Evolutionary conservation across 306 rosid species (phyloP), one percentile per base, ranked within the genome.

Genomic region (Trifolium repens): DNA sequence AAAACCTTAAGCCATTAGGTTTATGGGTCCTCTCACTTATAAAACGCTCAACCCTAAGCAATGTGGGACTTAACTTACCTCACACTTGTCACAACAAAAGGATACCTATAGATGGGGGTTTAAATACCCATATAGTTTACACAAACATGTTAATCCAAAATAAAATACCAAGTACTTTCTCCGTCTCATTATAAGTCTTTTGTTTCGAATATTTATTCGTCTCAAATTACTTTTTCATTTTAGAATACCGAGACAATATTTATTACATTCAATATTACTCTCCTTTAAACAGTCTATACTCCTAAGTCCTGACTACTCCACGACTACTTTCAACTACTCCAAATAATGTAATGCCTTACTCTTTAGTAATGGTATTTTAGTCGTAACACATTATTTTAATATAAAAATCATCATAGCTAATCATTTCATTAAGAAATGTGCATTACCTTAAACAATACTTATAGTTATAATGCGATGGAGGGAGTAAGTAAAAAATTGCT

Each of bases 61-160:
- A 30, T 30, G 34, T 4, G 34, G 5, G 34, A 30, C 34, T 30
- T 30, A 30, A 3, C 34, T 30, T 4, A 30, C 34, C 34, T 3
- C 34, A 30, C 34, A 30, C 34, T 30, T 30, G 34, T 30, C 34
- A 30, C 34, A 30, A 30, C 34, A 30, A 3, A 43, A 43, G 3
- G 47, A 43, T 43, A 43, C 47, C 47, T 43, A 10, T 43, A 43
- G 47, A 43, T 43, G 47, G 3, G 14, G 47, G 14, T 43, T 43
- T 9, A 42, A 43, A 43, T 43, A 43, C 3, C 14, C 12, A 43
- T 43, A 43, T 10, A 54, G 26, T 53, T 64, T 60, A 44, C 13
- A 17, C 9, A 71, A 65, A 35, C 30, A 37, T 47, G 75, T 27
- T 57, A 13, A 58, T 65, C 22, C 7, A 63, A 65, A 71, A 35